Percentiles rank a stretch among this genome's conserved stretches.
These are phyloP conservation scores for Paraphaeosphaeria minitans DNA, from an alignment of 2,329 filamentous ascomycete genomes.

Conservation along the genomic window DNA sequence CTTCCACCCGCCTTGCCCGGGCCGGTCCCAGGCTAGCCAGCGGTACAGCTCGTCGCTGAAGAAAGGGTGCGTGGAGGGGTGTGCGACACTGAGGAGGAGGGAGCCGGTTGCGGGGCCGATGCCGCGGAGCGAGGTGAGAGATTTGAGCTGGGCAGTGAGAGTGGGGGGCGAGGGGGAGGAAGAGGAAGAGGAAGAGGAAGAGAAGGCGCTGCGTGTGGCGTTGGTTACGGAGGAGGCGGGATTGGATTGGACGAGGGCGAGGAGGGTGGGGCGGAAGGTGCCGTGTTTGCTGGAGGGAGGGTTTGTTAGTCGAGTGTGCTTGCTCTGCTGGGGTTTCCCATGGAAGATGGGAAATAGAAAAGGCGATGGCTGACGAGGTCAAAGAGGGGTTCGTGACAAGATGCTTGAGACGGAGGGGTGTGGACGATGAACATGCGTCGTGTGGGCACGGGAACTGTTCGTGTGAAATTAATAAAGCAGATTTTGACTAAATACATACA, in stretches of 20 bases:
- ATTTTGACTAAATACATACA: too few relatives aligned
- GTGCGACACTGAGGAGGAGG: constrained; percentile 70
- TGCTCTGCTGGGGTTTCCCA: too few relatives aligned
- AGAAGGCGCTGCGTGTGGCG: constrained; percentile 60
- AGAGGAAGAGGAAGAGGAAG: constrained; percentile 32
- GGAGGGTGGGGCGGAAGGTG: constrained; percentile 55
- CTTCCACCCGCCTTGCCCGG: constrained; percentile 53
- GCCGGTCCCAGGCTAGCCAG: constrained; percentile 66
- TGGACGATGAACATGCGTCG: too few relatives aligned
- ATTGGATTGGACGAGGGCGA: constrained; percentile 63
- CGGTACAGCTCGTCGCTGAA: constrained; percentile 81
- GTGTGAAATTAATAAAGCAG: too few relatives aligned
- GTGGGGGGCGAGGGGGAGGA: too few relatives aligned
- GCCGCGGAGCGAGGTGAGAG: constrained; percentile 68
- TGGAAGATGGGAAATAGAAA: too few relatives aligned
- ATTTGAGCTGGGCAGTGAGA: constrained; percentile 45
- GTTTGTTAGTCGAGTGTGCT: constrained; percentile 1
- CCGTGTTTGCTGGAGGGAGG: constrained; percentile 52
- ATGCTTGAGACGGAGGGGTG: too few relatives aligned
- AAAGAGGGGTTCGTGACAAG: too few relatives aligned
- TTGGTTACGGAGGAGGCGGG: constrained; percentile 52
- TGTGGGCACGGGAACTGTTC: too few relatives aligned
- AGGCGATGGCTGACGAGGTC: too few relatives aligned
- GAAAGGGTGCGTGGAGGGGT: constrained; percentile 67
- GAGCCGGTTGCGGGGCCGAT: constrained; percentile 79